Evolutionary conservation across 225 moss, liverwort and hornwort genomes (phyloP), one percentile per base, ranked within the genome.

Genomic region (Marchantia paleacea): DNA sequence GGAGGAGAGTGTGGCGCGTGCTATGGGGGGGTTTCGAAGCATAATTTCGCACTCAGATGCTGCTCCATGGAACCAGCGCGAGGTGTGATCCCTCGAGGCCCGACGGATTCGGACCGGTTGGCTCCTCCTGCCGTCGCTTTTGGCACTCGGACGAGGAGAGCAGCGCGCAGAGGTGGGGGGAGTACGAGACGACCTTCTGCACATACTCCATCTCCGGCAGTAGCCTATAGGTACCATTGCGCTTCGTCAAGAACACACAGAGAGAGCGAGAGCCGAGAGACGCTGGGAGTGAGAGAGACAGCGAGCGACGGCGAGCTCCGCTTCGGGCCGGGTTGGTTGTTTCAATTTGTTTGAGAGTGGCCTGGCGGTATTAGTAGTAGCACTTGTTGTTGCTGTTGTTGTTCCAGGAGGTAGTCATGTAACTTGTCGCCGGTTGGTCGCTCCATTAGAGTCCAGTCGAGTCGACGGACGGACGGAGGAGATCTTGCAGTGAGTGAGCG

Each of bases 141-240:
- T 5, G 19, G 19, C 70, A 48, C 19, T 47, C 48, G 49, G 47
- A 47, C 0, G 19, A 70, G 62, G 0, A 70, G 19, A 8, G 12
- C 18, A 48, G 49, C 19, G n/a, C n/a, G 39, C 39, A 39, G 18
- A 70, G 39, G 39, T 13, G 48, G 69, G 58, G 47, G 18, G 30
- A 69, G 22, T 47, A 49, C 26, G 47, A 70, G 24, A 19, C 13
- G 26, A 28, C 28, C 63, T n/a, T 63, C 24, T 28, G 28, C 66
- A 66, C n/a, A 28, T 66, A 13, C 66, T 66, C 28, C 28, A 26
- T 13, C 66, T 28, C 29, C 66, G 26, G 29, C 48, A 14, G 13
- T 70, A 31, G 14, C 49, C 48, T 70, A 51, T 72, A 72, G 72
- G 50, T 72, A 12, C 52, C 39, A 72, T 70, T 52, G 51, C 72